A percentile compares a stretch with the other conserved stretches of the same genome.
Evolutionary conservation across 805 yeast genomes (phyloP).

Genomic region (Myxozyma udenii): DNA sequence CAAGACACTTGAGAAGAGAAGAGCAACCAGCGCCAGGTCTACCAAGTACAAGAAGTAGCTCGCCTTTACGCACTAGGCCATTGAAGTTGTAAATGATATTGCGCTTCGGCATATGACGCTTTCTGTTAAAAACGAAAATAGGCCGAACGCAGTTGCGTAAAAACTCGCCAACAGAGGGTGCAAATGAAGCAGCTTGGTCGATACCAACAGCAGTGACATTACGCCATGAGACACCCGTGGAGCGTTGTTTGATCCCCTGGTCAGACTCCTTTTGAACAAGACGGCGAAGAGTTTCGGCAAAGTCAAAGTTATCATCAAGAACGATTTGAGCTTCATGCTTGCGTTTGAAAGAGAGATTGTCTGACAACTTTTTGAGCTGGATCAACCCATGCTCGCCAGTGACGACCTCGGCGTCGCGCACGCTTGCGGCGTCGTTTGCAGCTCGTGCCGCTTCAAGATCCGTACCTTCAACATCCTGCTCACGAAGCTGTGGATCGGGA

Average conservation of each 20-base stretch:
- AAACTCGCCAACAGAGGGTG: conserved; percentile 12
- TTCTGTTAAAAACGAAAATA: background rate
- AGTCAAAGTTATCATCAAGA: conserved; percentile 9
- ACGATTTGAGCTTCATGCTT: background rate
- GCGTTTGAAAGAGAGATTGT: background rate
- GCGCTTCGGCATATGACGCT: conserved; percentile 29
- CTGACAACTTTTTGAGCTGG: background rate
- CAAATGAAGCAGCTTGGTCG: conserved; percentile 17
- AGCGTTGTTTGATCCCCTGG: conserved; percentile 11
- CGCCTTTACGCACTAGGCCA: conserved; percentile 59
- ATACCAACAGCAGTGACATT: conserved; percentile 17
- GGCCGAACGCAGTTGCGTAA: background rate
- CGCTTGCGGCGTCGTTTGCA: background rate
- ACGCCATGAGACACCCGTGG: conserved; percentile 11
- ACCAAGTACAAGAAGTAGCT: conserved; percentile 68
- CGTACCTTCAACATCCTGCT: no score
- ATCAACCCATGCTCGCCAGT: background rate
- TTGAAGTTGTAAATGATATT: conserved; percentile 44
- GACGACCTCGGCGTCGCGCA: background rate
- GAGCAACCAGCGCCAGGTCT: conserved; percentile 76
- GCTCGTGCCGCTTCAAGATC: background rate
- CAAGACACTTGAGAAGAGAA: conserved; percentile 44
- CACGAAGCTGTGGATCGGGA: no score
- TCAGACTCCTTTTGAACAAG: conserved; percentile 4
- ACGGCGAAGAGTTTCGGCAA: conserved; percentile 3